Conservation (phyloP, 352 stramenopile species). For the Stramenopiles sp. region DNA sequence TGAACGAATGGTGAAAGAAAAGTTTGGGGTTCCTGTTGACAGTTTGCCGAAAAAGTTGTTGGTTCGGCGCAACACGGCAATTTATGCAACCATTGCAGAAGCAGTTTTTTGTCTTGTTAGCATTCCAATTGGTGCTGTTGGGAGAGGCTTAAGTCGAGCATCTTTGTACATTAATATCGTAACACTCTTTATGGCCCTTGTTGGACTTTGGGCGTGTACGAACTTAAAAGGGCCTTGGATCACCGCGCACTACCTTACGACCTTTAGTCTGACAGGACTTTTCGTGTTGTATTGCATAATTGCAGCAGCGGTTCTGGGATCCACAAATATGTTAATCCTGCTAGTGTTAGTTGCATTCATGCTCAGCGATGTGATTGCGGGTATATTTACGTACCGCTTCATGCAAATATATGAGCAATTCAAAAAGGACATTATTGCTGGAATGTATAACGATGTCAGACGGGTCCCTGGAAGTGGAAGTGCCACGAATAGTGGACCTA, state of each 20-base stretch:
- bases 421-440: not conserved
- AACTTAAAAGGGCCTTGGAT: not conserved
- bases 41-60: not conserved
- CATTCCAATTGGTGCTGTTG: not conserved
- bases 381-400: not conserved
- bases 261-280: not conserved
- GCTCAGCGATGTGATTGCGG: not conserved
- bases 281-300: constrained; percentile 6
- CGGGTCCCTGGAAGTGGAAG: not conserved
- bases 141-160: not conserved
- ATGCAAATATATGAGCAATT: not conserved
- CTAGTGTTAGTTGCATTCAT: constrained; percentile 1
- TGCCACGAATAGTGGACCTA: not conserved
- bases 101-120: not conserved
- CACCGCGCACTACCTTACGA: not conserved
- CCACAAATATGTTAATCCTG: not conserved
- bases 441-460: not conserved
- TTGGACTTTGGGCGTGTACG: not conserved
- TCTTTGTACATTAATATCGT: constrained; percentile 1
- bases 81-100: constrained; percentile 1
- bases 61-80: not conserved
- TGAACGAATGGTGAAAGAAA: not conserved
- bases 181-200: not conserved
- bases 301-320: not conserved
- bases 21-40: not conserved